Evolutionary conservation across 2,329 filamentous ascomycete species (phyloP), one percentile per base, ranked within the genome.

Genomic region (Colletotrichum sp.): DNA sequence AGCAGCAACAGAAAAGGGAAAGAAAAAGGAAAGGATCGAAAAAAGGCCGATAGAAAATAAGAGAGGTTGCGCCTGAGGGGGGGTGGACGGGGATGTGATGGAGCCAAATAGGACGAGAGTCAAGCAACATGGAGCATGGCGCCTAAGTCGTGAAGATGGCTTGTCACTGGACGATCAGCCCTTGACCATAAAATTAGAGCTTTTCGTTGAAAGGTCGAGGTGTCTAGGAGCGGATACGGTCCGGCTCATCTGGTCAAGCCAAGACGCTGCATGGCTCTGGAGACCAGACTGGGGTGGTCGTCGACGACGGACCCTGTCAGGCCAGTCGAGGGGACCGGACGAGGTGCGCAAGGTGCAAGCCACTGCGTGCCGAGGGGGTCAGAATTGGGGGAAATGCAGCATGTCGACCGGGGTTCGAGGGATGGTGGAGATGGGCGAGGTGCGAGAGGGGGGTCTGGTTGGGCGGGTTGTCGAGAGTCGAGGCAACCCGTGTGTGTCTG

Each of bases 121-220:
- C 83, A 83, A 75, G 64, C 70, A 75, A 73, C 70, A 75, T 75
- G 73, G 83, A 86, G 83, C 80, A 83, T 82, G 85, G 87, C 87
- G 87, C 83, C 84, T 87, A 87, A 80, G 79, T 81, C 79, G 79
- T 81, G 81, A 82, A 82, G 78, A 81, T 82, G 83, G 82, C 82
- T 81, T 85, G 84, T 86, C 82, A 87, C 82, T 87, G 87, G 87
- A 84, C 81, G 83, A 80, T 78, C 70, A 78, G 76, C 78, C 78
- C 80, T 78, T 82, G 79, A 77, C 80, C 82, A 86, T 87, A 85
- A 87, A 86, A 87, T 87, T 86, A 87, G 85, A 83, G 84, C 72
- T 70, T 63, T 30, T 69, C 71, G 24, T 64, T 75, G 68, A 67
- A 74, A 30, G 71, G 75, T 71, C 71, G 75, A 75, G 64, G 43